Conservation (phyloP, 768 basidiomycete genomes). For the Sarcomyxa edulis region DNA sequence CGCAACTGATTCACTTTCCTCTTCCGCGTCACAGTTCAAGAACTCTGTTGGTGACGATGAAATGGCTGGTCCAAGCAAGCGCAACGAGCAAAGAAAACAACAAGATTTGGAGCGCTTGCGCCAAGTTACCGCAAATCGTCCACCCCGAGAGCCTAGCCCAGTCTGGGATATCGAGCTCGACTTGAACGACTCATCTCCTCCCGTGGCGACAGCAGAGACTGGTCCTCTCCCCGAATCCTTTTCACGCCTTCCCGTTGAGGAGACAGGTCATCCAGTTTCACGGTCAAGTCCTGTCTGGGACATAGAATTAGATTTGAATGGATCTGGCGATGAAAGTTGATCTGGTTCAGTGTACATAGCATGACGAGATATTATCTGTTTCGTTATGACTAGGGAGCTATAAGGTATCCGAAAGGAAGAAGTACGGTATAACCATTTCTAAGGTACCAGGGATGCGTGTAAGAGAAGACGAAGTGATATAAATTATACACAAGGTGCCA, state of each 20-base stretch:
- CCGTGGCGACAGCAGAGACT: background rate
- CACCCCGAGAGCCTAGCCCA: conserved; percentile 46
- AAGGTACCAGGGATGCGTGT: no score
- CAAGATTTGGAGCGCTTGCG: conserved; percentile 2
- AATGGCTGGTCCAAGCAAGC: background rate
- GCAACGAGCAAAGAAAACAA: conserved; percentile 6
- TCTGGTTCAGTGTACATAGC: no score
- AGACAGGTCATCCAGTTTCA: no score
- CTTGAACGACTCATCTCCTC: conserved; percentile 20
- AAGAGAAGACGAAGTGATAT: no score
- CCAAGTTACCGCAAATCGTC: conserved; percentile 7
- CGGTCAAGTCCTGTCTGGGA: conserved; percentile 62
- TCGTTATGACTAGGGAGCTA: no score
- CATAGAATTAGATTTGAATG: conserved; percentile 55
- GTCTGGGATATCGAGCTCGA: conserved; percentile 74
- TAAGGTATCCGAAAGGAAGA: no score
- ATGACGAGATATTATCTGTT: no score
- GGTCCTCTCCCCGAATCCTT: background rate
- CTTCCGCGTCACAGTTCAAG: conserved; percentile 22
- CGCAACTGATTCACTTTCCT: conserved; percentile 42
- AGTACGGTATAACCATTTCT: no score
- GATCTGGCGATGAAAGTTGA: no score
- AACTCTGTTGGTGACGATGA: conserved; percentile 1
- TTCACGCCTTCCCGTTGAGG: no score
- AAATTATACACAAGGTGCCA: no score